Base-by-base conservation (phyloP, 257 asterid genomes). In the Ehretia macrophylla region DNA sequence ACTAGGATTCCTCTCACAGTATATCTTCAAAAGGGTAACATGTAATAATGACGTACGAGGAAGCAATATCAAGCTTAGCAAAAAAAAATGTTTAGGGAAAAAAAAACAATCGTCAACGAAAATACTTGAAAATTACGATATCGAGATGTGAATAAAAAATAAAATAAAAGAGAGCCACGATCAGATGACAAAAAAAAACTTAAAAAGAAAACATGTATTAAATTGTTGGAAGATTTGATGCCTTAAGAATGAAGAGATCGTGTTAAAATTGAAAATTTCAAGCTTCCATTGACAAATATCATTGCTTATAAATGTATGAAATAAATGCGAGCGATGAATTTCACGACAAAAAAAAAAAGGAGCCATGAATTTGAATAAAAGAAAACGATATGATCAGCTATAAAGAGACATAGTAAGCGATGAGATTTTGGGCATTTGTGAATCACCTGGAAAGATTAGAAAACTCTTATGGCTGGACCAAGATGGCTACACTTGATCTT, bases 381-480 rank as follows among this genome's bases (percentile, higher is more conserved):
- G 35, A 27, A 27, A 6, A 27, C 3, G 35, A 27, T 27, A 27
- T 27, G 35, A n/a, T n/a, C n/a, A 27, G 35, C 35, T 27, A 27
- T 27, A 27, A 27, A 27, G 35, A 6, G 35, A 37, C 35, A 37
- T 56, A 48, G 1, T 59, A 32, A 52, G 0, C 10, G 35, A 20
- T 1, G 32, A 21, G 50, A 20, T 9, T 12, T 1, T 0, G 9
- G 23, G 10, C 11, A 60, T 44, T 13, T 57, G 48, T 5, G 19
- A 62, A 44, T 54, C 44, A 66, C 68, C 56, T 55, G 21, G 17
- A 51, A 38, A 59, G 58, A 55, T 51, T 57, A 40, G 10, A 42
- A 21, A 61, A 64, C 68, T 46, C 59, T 42, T 32, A 32, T 16
- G 4, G 49, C 35, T 48, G 20, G 10, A 18, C 12, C 11, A 12